Conservation (phyloP, 305 asterid species). For the Fraxinus floribunda region DNA sequence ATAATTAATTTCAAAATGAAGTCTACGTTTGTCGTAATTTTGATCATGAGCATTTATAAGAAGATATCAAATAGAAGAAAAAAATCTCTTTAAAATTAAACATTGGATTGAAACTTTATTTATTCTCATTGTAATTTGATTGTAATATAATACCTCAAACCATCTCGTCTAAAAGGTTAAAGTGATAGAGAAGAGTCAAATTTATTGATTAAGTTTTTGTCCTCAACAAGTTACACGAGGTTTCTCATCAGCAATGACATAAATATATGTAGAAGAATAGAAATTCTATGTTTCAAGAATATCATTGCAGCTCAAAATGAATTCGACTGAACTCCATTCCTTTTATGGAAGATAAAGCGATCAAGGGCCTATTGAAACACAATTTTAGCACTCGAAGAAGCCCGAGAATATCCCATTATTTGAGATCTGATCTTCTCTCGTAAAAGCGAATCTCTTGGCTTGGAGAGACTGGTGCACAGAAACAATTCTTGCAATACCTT, state of each 20-base stretch:
- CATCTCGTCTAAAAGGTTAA: too few relatives aligned
- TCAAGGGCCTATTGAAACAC: slow-evolving; percentile 38
- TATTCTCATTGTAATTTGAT: too few relatives aligned
- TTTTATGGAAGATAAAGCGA: not conserved
- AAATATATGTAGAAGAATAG: not conserved
- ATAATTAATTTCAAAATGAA: too few relatives aligned
- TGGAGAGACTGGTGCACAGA: slow-evolving; percentile 42
- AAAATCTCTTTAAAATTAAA: too few relatives aligned
- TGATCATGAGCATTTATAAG: not conserved
- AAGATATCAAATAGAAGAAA: too few relatives aligned
- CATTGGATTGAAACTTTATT: too few relatives aligned
- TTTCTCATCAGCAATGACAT: not conserved
- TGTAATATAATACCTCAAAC: too few relatives aligned
- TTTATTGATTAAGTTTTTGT: not conserved
- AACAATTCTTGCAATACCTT: slow-evolving; percentile 55
- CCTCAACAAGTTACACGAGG: not conserved
- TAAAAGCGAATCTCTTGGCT: slow-evolving; percentile 45
- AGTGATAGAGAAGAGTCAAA: not conserved
- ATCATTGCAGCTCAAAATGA: not conserved
- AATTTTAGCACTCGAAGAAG: slow-evolving; percentile 65
- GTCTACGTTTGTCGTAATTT: not conserved
- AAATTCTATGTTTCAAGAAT: not conserved
- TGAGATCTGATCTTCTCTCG: slow-evolving; percentile 55
- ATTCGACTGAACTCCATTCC: not conserved
- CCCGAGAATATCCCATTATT: slow-evolving; percentile 68